These are phyloP conservation scores for Aspergillus hortae DNA, from an alignment of 2,329 filamentous ascomycete genomes.

Conservation along the genomic window DNA sequence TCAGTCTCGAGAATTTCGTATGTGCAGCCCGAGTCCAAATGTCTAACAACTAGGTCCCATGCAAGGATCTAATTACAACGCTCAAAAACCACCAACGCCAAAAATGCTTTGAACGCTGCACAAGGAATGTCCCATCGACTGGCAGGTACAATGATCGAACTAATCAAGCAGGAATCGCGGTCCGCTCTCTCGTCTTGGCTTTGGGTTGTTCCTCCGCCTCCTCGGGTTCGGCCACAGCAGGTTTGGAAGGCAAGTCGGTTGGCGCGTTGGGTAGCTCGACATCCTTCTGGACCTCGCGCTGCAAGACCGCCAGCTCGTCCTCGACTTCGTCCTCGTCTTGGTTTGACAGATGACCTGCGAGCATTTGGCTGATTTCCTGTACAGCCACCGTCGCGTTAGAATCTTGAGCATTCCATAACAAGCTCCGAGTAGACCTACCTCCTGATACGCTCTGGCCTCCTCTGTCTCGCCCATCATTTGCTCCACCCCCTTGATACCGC, in stretches of 20 bases:
- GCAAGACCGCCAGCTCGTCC: constrained; percentile 82
- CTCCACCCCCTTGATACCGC: constrained; percentile 88
- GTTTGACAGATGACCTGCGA: constrained; percentile 82
- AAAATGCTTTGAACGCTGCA: constrained; percentile 17
- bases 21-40: constrained; percentile 9
- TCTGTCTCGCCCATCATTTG: constrained; percentile 90
- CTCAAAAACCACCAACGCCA: constrained; percentile 21
- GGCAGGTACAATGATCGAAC: neutral
- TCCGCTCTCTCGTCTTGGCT: constrained; percentile 21
- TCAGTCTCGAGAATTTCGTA: neutral
- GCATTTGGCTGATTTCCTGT: constrained; percentile 88
- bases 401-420: neutral
- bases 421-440: constrained; percentile 50
- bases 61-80: neutral
- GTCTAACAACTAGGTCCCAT: constrained; percentile 3
- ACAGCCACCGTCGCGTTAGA: constrained; percentile 5
- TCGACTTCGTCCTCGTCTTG: constrained; percentile 98
- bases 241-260: constrained; percentile 27
- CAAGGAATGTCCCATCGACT: neutral
- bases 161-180: constrained; percentile 9
- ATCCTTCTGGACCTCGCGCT: constrained; percentile 54
- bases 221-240: constrained; percentile 22
- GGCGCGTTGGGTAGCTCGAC: constrained; percentile 39
- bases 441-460: constrained; percentile 87
- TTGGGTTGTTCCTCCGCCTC: constrained; percentile 28